phyloP scores from a whole-genome alignment of 371 early-diverging fungal species.

The Apophysomyces elegans region DNA sequence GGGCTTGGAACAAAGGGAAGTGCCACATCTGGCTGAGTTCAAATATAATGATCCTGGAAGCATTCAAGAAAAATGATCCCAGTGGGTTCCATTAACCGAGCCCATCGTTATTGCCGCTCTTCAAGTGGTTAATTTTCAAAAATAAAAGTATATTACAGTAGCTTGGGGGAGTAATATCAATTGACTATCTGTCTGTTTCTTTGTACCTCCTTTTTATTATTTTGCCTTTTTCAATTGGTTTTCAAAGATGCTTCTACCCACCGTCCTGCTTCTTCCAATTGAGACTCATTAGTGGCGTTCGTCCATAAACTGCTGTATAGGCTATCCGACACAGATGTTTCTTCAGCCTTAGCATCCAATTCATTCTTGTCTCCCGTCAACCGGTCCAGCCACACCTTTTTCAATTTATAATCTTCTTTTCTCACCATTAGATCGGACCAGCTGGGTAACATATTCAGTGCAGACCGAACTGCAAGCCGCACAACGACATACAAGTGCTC shows the following conservation, averaged over 20 bases:
- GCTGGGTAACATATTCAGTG: slow-evolving; percentile 35
- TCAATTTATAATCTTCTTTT: slow-evolving; percentile 46
- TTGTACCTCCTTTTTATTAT: background rate
- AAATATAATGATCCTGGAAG: too few species aligned
- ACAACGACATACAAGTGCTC: slow-evolving; percentile 51
- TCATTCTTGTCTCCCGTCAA: slow-evolving; percentile 9
- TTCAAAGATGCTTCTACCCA: background rate
- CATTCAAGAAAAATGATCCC: too few species aligned
- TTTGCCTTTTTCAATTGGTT: background rate
- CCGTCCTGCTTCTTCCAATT: background rate
- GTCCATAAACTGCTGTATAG: background rate
- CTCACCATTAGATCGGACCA: slow-evolving; percentile 41
- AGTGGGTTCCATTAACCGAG: too few species aligned
- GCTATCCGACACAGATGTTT: background rate
- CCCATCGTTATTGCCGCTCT: too few species aligned
- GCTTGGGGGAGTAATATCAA: background rate
- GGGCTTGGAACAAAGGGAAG: background rate
- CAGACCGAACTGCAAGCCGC: slow-evolving; percentile 32
- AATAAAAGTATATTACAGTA: too few species aligned
- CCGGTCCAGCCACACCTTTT: slow-evolving; percentile 45
- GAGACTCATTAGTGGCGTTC: background rate
- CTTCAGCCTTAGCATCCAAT: background rate
- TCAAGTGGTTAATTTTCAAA: too few species aligned
- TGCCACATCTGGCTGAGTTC: background rate
- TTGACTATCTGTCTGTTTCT: background rate